Conservation (phyloP, 192 early-diverging fungal species). For the Backusella mclennaniae region DNA sequence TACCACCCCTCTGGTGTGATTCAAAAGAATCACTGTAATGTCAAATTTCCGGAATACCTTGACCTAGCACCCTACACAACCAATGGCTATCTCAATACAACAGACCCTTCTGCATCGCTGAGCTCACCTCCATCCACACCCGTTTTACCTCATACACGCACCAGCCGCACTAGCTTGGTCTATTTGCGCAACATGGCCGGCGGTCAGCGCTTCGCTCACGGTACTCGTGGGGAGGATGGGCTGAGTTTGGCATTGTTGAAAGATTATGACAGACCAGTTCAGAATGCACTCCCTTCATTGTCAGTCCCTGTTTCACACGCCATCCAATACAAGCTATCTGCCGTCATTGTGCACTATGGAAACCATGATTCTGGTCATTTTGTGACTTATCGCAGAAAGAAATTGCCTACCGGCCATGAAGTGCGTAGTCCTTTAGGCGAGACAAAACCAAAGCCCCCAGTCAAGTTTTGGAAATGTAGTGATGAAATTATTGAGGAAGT, state of each 20-base stretch:
- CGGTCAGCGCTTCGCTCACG: not conserved
- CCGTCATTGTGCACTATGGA: constrained; percentile 85
- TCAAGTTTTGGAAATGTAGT: constrained; percentile 69
- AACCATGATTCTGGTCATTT: constrained; percentile 90
- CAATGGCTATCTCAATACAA: constrained; percentile 49
- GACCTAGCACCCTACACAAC: constrained; percentile 80
- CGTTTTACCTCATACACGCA: constrained; percentile 9
- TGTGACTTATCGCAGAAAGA: constrained; percentile 78
- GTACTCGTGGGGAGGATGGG: not conserved
- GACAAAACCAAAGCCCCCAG: constrained; percentile 1
- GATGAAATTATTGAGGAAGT: constrained; percentile 74
- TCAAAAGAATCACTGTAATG: constrained; percentile 78
- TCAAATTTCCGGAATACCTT: constrained; percentile 67
- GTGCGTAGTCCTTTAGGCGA: constrained; percentile 20
- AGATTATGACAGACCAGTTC: constrained; percentile 15
- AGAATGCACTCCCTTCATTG: constrained; percentile 17
- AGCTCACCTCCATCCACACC: constrained; percentile 10
- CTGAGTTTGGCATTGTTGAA: constrained; percentile 15
- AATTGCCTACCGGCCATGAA: constrained; percentile 36
- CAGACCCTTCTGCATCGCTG: constrained; percentile 19
- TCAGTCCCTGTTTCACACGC: constrained; percentile 15
- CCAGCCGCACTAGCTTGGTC: constrained; percentile 30
- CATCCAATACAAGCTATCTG: constrained; percentile 65
- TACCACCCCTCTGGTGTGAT: constrained; percentile 64
- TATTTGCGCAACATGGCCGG: constrained; percentile 34